phyloP scores from a whole-genome alignment of 371 early-diverging fungal species.

The Zychaea mexicana region DNA sequence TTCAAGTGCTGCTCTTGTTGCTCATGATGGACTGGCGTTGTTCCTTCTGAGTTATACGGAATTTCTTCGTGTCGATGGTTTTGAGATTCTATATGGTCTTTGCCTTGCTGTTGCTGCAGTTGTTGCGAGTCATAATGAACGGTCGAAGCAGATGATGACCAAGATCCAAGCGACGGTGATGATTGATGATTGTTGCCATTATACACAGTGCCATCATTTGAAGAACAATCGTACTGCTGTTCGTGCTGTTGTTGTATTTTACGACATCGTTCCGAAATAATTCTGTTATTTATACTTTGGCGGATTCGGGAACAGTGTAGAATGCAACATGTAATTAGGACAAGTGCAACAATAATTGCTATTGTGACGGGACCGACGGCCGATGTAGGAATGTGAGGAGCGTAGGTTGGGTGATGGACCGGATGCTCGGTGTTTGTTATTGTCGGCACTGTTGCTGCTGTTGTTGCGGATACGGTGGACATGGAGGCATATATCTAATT shows the following conservation, averaged over 20 bases:
- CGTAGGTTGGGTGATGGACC: background rate
- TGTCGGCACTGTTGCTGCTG: background rate
- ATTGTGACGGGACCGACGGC: slow-evolving; percentile 33
- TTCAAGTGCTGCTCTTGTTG: too few relatives aligned
- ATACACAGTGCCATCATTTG: background rate
- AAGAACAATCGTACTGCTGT: background rate
- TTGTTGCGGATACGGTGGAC: background rate
- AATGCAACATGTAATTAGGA: slow-evolving; percentile 37
- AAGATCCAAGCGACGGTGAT: slow-evolving; percentile 3
- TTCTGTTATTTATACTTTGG: slow-evolving; percentile 14
- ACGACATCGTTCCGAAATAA: background rate
- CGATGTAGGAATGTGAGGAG: slow-evolving; percentile 26
- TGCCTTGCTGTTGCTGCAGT: background rate
- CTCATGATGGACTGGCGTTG: too few relatives aligned
- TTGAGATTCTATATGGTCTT: background rate
- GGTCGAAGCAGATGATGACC: background rate
- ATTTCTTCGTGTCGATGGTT: background rate
- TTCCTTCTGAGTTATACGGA: too few relatives aligned
- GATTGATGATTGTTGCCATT: slow-evolving; percentile 4
- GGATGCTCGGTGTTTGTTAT: background rate
- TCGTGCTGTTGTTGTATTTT: background rate
- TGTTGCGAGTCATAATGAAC: background rate
- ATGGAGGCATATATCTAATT: background rate
- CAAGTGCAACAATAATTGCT: slow-evolving; percentile 23
- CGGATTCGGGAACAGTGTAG: slow-evolving; percentile 33